Evolutionary conservation across 2,329 filamentous ascomycete species (phyloP).

Genomic region (Aspergillus japonicus): DNA sequence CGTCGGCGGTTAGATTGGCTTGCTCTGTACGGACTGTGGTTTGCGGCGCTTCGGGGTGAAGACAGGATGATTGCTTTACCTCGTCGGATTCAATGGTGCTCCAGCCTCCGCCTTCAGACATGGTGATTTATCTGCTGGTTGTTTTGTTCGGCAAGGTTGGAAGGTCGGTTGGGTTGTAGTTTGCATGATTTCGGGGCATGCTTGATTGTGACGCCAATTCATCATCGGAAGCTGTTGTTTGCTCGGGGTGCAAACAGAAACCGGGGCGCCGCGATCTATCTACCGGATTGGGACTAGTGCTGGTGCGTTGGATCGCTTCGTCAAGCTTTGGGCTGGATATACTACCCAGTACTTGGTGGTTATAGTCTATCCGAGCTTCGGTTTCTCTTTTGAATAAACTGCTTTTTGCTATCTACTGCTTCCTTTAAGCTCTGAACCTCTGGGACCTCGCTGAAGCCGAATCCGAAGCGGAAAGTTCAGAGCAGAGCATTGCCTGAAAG

Average conservation of each 20-base stretch:
- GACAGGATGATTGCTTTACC: constrained; percentile 52
- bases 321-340: neutral
- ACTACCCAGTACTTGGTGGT: neutral
- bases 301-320: neutral
- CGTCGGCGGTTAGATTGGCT: constrained; percentile 17
- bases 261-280: neutral
- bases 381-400: no score
- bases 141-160: neutral
- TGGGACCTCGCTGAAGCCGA: no score
- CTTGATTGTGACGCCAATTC: neutral
- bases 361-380: no score
- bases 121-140: constrained; percentile 44
- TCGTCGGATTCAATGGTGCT: constrained; percentile 98
- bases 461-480: no score
- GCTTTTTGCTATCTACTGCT: no score
- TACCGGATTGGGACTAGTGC: neutral
- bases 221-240: constrained; percentile 5
- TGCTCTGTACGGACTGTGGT: neutral
- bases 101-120: constrained; percentile 70
- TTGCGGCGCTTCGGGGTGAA: no score
- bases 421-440: no score
- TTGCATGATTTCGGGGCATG: neutral
- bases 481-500: no score
- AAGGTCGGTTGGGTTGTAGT: neutral
- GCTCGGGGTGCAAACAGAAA: constrained; percentile 6